Evolutionary conservation across 441 rosid genomes (phyloP).

Genomic region (Mallotus repandus): DNA sequence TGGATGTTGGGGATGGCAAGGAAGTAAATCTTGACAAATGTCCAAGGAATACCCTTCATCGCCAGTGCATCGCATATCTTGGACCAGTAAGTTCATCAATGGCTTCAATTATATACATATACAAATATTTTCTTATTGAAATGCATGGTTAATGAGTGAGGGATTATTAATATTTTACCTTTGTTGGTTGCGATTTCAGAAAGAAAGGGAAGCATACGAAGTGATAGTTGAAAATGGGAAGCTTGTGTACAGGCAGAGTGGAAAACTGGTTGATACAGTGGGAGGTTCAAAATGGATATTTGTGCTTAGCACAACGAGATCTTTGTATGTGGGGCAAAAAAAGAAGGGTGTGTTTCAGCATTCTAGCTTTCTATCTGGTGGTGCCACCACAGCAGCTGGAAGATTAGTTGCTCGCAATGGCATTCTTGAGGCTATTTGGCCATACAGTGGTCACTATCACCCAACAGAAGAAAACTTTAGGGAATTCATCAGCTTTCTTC

Average conservation of each 20-base stretch:
- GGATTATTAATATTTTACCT: neutral
- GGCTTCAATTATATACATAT: neutral
- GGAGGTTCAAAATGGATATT: conserved; percentile 83
- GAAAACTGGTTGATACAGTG: conserved; percentile 56
- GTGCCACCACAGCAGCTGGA: conserved; percentile 91
- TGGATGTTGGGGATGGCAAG: conserved; percentile 93
- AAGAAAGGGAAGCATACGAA: conserved; percentile 78
- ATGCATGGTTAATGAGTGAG: neutral
- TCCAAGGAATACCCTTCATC: conserved; percentile 61
- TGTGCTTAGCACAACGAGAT: conserved; percentile 83
- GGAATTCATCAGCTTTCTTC: conserved; percentile 69
- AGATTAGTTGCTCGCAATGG: conserved; percentile 70
- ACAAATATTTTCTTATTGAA: too few species aligned
- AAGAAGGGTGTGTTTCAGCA: conserved; percentile 89
- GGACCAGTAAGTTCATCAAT: conserved; percentile 61
- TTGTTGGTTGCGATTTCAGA: conserved; percentile 38
- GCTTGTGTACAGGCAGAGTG: conserved; percentile 55
- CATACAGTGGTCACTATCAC: conserved; percentile 92
- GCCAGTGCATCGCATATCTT: conserved; percentile 89
- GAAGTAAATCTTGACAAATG: conserved; percentile 82
- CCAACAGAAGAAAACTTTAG: conserved; percentile 87
- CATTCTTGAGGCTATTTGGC: conserved; percentile 89
- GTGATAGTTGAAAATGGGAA: conserved; percentile 62
- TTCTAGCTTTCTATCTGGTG: conserved; percentile 94
- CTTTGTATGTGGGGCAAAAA: conserved; percentile 76